Conservation (phyloP, 106 monocot species). For the Narthecium ossifragum region DNA sequence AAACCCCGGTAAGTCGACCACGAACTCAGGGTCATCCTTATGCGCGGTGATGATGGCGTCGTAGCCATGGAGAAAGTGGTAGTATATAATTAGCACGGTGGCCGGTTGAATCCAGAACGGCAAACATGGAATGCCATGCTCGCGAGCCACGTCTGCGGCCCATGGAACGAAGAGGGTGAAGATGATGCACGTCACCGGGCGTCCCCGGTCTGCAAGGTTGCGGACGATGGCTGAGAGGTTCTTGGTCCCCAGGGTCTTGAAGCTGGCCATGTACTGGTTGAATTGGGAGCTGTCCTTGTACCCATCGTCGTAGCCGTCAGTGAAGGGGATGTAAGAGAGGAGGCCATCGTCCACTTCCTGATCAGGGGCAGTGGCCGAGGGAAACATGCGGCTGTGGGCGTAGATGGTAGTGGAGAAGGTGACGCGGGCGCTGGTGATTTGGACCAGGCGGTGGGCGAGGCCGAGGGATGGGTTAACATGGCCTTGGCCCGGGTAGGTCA, state of each 20-base stretch:
- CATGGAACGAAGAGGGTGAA: conserved; percentile 39
- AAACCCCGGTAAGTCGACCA: conserved; percentile 23
- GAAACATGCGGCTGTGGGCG: conserved; percentile 23
- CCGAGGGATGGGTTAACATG: conserved; percentile 41
- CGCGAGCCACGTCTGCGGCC: conserved; percentile 39
- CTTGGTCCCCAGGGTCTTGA: too few relatives aligned
- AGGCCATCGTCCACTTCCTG: conserved; percentile 11
- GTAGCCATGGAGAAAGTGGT: conserved; percentile 53
- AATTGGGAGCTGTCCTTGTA: too few relatives aligned
- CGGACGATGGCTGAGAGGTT: conserved; percentile 14
- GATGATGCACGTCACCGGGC: conserved; percentile 40
- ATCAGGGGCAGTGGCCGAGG: conserved; percentile 6
- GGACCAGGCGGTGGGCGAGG: conserved; percentile 30
- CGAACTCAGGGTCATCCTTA: conserved; percentile 9
- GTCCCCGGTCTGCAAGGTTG: conserved; percentile 17
- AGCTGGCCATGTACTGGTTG: too few relatives aligned
- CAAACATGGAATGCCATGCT: conserved; percentile 30
- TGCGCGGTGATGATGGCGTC: conserved; percentile 11
- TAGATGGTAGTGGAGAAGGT: conserved; percentile 28
- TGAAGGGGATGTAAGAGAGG: conserved; percentile 39
- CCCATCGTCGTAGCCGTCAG: conserved; percentile 61
- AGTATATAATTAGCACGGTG: conserved; percentile 45
- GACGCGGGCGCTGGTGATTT: conserved; percentile 13
- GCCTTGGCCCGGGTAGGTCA: conserved; percentile 28
- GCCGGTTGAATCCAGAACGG: conserved; percentile 74